phyloP scores from a whole-genome alignment of 345 rosid species.

The Brassica cretica region DNA sequence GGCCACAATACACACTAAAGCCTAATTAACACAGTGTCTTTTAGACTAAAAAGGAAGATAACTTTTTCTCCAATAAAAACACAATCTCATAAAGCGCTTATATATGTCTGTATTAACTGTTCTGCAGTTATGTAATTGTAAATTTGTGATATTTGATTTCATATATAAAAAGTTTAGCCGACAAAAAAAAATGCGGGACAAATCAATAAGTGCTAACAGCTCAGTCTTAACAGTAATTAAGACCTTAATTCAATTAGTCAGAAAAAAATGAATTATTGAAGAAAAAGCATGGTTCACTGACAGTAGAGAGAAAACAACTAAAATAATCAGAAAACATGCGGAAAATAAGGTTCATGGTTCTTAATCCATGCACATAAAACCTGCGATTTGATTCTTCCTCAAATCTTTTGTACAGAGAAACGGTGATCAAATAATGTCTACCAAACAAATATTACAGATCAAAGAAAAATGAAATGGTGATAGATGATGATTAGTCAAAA shows the following conservation, averaged over 20 bases:
- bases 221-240: slow-evolving; percentile 18
- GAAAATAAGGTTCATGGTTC: neutral
- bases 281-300: neutral
- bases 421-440: neutral
- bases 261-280: neutral
- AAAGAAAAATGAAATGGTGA: neutral
- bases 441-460: neutral
- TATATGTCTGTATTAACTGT: neutral
- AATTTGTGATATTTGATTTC: too few relatives aligned
- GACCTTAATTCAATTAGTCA: neutral
- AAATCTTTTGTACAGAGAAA: neutral
- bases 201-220: slow-evolving; percentile 29
- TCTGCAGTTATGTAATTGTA: too few relatives aligned
- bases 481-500: neutral
- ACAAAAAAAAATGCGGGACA: neutral
- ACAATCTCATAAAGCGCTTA: neutral
- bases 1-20: slow-evolving; percentile 25
- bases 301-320: neutral
- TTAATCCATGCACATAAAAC: neutral
- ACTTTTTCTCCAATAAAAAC: neutral
- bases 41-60: slow-evolving; percentile 2
- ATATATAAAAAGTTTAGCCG: neutral
- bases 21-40: slow-evolving; percentile 19
- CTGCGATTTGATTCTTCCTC: neutral
- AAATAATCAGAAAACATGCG: neutral